These are phyloP conservation scores for Cucurbita argyrosperma DNA, from an alignment of 306 rosid genomes.

Conservation along the genomic window DNA sequence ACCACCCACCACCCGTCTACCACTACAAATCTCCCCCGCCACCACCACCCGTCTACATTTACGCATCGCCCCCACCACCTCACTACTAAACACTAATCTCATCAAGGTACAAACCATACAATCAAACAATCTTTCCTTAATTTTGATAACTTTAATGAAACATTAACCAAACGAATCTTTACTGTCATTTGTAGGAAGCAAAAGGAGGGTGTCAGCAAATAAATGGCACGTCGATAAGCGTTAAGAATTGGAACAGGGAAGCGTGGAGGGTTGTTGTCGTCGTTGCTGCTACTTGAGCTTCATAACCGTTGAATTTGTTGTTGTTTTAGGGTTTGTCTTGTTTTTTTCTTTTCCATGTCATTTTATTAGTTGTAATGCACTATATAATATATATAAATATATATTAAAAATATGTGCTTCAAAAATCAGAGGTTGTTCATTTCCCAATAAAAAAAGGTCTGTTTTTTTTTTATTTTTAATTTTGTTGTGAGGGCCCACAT, in stretches of 20 bases:
- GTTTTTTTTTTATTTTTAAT: no score
- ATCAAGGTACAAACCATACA: neutral
- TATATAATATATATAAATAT: neutral
- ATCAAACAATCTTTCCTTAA: neutral
- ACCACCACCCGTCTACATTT: neutral
- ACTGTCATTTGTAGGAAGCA: neutral
- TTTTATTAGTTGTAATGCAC: slow-evolving; percentile 4
- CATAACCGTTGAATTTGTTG: neutral
- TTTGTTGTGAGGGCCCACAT: neutral
- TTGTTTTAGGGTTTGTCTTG: neutral
- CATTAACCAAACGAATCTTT: neutral
- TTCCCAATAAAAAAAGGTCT: neutral
- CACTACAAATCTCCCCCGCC: neutral
- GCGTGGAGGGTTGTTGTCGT: neutral
- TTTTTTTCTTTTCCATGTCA: neutral
- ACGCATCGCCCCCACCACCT: neutral
- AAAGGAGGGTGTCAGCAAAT: neutral
- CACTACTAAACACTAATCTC: neutral
- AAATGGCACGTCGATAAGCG: neutral
- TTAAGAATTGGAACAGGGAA: neutral
- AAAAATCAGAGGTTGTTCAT: neutral
- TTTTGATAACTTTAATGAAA: neutral
- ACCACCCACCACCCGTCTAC: neutral
- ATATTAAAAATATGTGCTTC: neutral
- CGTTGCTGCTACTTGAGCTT: neutral